Percentiles rank a stretch among this genome's conserved stretches.
phyloP scores from a whole-genome alignment of 768 basidiomycete genomes.

The Mycena polygramma region DNA sequence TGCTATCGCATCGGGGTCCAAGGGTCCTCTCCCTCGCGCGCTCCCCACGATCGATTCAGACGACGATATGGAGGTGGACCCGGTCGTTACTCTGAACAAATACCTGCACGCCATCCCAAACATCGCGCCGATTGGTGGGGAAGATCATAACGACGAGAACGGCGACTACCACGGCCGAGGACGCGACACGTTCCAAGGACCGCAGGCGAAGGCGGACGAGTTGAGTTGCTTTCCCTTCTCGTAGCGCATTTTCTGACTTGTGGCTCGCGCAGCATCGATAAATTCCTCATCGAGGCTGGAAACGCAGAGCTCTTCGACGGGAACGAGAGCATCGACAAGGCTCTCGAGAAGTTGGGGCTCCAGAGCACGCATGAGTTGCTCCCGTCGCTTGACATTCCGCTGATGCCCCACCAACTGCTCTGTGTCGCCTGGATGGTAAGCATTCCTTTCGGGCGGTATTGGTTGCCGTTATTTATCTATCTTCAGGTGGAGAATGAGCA shows the following conservation, averaged over 20 bases:
- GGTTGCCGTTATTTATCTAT: no score
- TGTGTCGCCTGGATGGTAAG: constrained; percentile 70
- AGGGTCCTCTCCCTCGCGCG: constrained; percentile 24
- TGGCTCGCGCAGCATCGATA: constrained; percentile 57
- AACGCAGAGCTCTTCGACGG: constrained; percentile 72
- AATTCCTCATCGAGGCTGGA: constrained; percentile 67
- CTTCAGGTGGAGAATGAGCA: constrained; percentile 55
- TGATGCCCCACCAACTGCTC: constrained; percentile 80
- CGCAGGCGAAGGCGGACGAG: constrained; percentile 65
- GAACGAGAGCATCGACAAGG: constrained; percentile 69
- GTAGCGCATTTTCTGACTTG: neutral
- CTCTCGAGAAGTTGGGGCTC: constrained; percentile 67
- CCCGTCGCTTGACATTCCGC: constrained; percentile 68
- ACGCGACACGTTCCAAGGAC: constrained; percentile 58
- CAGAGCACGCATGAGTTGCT: constrained; percentile 59
- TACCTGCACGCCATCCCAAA: constrained; percentile 42
- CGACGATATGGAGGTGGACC: constrained; percentile 39
- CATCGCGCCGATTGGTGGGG: constrained; percentile 42
- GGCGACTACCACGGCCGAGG: constrained; percentile 64
- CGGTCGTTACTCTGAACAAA: constrained; percentile 39
- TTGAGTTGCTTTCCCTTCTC: constrained; percentile 36
- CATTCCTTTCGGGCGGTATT: no score
- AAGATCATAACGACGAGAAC: constrained; percentile 54
- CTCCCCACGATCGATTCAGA: constrained; percentile 35
- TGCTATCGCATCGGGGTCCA: constrained; percentile 42